Base-by-base conservation (phyloP, 1,284 basidiomycete species). In the Blastosporella zonata region DNA sequence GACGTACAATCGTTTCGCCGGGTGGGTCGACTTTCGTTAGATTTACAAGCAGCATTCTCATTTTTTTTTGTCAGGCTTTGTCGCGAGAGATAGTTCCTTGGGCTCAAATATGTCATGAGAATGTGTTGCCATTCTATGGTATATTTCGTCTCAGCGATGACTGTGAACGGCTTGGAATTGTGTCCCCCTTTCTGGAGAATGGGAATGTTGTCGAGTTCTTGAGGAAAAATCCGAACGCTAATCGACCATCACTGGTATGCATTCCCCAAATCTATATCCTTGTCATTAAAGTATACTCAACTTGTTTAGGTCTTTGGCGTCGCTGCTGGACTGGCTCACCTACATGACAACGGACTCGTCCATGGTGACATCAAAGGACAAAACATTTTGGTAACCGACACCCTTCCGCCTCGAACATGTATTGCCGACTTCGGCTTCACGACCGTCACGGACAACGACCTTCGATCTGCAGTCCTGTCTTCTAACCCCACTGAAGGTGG, bases 131-230 rank as follows among this genome's bases (percentile, higher is more conserved):
- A 3, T 66, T 68, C 46, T 62, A 61, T 37, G 66, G 66, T 3
- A 52, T 61, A 4, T 55, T 57, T 46, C 52, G 56, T 23, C 35
- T 59, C 15, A 51, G 50, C 21, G 55, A 55, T 35, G 31, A 48
- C 7, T 43, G 54, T 15, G 31, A 63, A 8, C 34, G 28, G 10
- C 29, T 40, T 31, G 63, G 64, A 35, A 55, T 75, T 2, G 64
- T 73, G 28, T 69, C 68, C 9, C 65, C 62, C 2, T 73, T 65
- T 58, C 67, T 67, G 60, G 57, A 56, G 23, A 62, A 66, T 37
- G 70, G 72, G 4, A 63, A 66, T 45, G 50, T 74, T 25, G 54
- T 48, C 12, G 23, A 51, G 2, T 62, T 61, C 54, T 51, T 74
- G 23, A 47, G 38, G 15, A 31, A 20, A 7, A 37, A 47, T 22